phyloP scores from a whole-genome alignment of 2,329 filamentous ascomycete genomes.

The Verticillium zaregamsianum region DNA sequence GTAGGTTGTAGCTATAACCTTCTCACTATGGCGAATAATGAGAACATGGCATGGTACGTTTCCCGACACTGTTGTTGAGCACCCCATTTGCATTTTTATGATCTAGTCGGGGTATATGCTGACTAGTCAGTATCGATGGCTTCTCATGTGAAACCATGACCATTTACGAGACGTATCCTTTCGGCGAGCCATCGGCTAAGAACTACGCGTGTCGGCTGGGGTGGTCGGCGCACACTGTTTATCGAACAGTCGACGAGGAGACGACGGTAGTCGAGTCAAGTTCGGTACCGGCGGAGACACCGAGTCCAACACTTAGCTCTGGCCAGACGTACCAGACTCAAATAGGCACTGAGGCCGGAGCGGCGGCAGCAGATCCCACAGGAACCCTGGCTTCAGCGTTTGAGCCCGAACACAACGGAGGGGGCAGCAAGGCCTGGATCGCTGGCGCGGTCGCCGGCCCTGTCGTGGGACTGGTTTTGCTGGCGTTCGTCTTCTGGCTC shows the following conservation, averaged over 20 bases:
- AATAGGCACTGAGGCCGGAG: not conserved
- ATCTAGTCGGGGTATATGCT: not conserved
- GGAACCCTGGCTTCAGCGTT: not conserved
- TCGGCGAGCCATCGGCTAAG: not conserved
- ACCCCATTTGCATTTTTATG: too few relatives aligned
- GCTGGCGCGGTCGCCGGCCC: not conserved
- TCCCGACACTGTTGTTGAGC: not conserved
- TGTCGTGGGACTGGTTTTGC: not conserved
- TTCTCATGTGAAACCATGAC: not conserved
- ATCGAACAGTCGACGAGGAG: not conserved
- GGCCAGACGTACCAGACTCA: not conserved
- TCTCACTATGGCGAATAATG: not conserved
- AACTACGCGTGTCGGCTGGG: not conserved
- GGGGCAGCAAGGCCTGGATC: not conserved
- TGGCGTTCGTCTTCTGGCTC: not conserved
- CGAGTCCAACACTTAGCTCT: not conserved
- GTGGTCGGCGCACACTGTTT: not conserved
- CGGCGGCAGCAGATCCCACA: not conserved
- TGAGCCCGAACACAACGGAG: not conserved
- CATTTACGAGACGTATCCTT: not conserved
- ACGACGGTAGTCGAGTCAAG: not conserved
- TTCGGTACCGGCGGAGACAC: not conserved
- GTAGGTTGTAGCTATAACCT: not conserved
- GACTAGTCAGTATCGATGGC: not conserved
- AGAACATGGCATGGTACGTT: not conserved